These are phyloP conservation scores for Spinellus fusiger DNA, from an alignment of 192 early-diverging fungal species.

Conservation along the genomic window DNA sequence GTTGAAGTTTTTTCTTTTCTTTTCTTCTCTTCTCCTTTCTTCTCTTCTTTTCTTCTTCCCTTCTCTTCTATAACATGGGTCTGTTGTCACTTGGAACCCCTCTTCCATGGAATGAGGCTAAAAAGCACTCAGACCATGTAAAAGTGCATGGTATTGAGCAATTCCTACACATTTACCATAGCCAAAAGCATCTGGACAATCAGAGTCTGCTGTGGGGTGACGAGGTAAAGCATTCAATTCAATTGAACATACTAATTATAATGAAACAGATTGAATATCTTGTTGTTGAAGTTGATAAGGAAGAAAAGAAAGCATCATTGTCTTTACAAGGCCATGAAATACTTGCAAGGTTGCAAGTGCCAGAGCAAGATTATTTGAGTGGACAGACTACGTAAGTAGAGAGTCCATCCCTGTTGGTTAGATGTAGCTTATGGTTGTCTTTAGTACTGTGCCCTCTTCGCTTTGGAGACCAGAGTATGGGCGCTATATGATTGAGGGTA, in stretches of 20 bases:
- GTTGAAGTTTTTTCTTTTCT: too few species aligned
- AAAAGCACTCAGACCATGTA: constrained; percentile 79
- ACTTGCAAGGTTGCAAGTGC: constrained; percentile 59
- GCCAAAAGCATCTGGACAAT: constrained; percentile 73
- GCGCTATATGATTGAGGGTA: constrained; percentile 95
- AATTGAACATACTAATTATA: not conserved
- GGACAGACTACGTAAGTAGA: constrained; percentile 21
- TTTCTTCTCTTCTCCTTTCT: constrained; percentile 4
- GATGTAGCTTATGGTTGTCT: constrained; percentile 5
- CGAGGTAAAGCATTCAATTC: constrained; percentile 59
- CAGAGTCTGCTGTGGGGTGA: constrained; percentile 93
- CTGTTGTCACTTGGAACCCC: constrained; percentile 94
- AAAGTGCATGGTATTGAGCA: constrained; percentile 89
- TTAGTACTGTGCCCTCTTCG: constrained; percentile 34
- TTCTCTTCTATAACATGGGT: constrained; percentile 63
- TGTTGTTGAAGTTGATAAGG: constrained; percentile 76
- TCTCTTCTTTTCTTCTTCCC: not conserved
- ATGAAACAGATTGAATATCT: constrained; percentile 82
- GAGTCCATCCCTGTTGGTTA: constrained; percentile 2
- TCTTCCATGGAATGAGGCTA: constrained; percentile 89
- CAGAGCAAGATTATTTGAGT: constrained; percentile 57
- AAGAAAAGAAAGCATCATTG: constrained; percentile 61
- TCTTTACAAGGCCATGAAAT: constrained; percentile 79
- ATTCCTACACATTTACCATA: constrained; percentile 83
- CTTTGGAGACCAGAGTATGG: constrained; percentile 97